Conservation (phyloP, 2,329 filamentous ascomycete species). For the Xylaria multiplex region DNA sequence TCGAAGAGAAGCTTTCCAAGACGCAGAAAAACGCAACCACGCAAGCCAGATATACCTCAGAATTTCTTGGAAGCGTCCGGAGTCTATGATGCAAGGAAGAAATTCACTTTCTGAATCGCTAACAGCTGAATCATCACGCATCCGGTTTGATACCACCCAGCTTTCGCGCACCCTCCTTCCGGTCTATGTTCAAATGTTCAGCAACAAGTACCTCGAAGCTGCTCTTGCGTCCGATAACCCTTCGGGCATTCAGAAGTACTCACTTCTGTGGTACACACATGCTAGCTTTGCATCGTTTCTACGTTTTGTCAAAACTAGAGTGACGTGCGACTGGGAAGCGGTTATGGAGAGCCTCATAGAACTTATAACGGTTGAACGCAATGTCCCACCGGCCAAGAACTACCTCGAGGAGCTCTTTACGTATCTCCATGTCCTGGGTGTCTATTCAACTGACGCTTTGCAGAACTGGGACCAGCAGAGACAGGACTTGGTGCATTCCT, state of each 20-base stretch:
- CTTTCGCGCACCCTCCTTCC: slow-evolving; percentile 28
- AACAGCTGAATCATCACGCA: background rate
- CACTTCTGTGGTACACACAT: slow-evolving; percentile 22
- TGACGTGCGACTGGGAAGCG: slow-evolving; percentile 49
- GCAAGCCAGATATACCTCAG: slow-evolving; percentile 26
- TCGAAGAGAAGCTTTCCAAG: background rate
- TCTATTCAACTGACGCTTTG: slow-evolving; percentile 41
- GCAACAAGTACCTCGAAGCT: too few relatives aligned
- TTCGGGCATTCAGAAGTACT: background rate
- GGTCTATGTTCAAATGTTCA: background rate
- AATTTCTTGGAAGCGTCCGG: slow-evolving; percentile 32
- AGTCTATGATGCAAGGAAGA: background rate
- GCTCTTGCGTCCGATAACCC: background rate
- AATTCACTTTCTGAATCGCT: too few relatives aligned
- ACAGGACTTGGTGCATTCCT: background rate
- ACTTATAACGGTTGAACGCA: slow-evolving; percentile 47
- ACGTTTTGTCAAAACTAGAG: slow-evolving; percentile 33
- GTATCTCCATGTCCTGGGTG: slow-evolving; percentile 50
- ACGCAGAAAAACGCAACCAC: background rate
- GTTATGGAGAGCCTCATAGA: slow-evolving; percentile 46
- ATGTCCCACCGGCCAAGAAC: slow-evolving; percentile 37
- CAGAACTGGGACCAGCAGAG: slow-evolving; percentile 1
- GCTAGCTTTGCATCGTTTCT: slow-evolving; percentile 34
- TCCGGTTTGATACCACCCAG: slow-evolving; percentile 23
- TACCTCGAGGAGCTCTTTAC: background rate